Conservation (phyloP, 441 rosid species). For the Aleurites moluccanus region DNA sequence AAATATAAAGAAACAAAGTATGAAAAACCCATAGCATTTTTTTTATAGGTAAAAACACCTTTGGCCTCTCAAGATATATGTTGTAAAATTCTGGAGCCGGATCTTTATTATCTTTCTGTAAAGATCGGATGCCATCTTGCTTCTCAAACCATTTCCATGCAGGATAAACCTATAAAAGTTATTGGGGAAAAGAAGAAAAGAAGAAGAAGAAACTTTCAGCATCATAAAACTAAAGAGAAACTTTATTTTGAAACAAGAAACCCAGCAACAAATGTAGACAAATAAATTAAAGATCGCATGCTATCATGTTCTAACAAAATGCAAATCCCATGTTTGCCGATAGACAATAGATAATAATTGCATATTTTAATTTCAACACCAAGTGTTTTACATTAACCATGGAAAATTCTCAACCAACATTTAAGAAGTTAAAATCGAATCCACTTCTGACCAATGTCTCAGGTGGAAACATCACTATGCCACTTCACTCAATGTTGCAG, state of each 20-base stretch:
- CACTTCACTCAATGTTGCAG: not conserved
- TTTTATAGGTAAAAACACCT: slow-evolving; percentile 48
- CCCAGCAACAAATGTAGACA: not conserved
- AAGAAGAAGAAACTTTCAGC: slow-evolving; percentile 18
- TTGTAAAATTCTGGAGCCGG: slow-evolving; percentile 99
- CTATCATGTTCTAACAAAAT: not conserved
- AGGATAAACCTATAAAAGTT: slow-evolving; percentile 82
- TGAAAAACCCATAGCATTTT: slow-evolving; percentile 11
- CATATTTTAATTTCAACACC: not conserved
- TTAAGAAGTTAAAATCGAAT: not conserved
- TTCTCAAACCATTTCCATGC: slow-evolving; percentile 99
- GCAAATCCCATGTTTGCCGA: not conserved
- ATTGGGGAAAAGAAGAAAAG: not conserved
- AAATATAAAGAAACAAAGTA: slow-evolving; percentile 14
- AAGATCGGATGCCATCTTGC: slow-evolving; percentile 98
- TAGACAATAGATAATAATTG: not conserved
- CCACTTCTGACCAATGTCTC: not conserved
- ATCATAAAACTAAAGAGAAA: slow-evolving; percentile 15
- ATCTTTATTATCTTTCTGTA: slow-evolving; percentile 91
- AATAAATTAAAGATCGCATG: not conserved
- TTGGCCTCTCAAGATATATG: slow-evolving; percentile 99
- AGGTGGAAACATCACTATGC: not conserved
- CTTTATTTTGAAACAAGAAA: not conserved
- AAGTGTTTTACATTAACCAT: not conserved
- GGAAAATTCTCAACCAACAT: not conserved